Conservation (phyloP, 2,329 filamentous ascomycete genomes). For the Pseudocercospora macadamiae region DNA sequence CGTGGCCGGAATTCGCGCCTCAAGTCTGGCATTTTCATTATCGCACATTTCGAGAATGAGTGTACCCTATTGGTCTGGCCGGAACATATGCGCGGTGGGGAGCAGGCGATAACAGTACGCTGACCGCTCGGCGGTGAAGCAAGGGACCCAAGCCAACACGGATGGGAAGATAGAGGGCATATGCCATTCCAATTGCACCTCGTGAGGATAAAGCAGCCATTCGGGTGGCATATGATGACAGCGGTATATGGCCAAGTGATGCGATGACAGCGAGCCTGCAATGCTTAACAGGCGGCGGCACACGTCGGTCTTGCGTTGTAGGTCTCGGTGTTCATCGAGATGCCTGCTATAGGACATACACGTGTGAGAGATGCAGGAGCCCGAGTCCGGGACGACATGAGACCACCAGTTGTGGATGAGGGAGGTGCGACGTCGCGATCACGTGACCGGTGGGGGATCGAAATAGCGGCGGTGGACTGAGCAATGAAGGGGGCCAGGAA, state of each 20-base stretch:
- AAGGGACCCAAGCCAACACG: conserved; percentile 1
- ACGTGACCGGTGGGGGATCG: neutral
- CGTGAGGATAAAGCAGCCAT: neutral
- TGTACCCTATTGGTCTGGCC: conserved; percentile 29
- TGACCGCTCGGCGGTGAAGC: conserved; percentile 16
- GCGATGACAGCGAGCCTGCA: neutral
- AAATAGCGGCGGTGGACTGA: neutral
- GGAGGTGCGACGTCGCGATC: neutral
- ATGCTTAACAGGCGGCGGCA: neutral
- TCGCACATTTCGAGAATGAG: conserved; percentile 13
- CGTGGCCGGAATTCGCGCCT: conserved; percentile 28
- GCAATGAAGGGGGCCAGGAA: no score
- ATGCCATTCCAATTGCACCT: no score
- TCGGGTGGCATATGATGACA: neutral
- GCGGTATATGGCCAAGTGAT: neutral
- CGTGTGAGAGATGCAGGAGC: no score
- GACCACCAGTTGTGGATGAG: neutral
- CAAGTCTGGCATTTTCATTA: conserved; percentile 12
- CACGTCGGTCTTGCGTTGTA: no score
- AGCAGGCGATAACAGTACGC: conserved; percentile 12
- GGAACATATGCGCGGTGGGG: conserved; percentile 19
- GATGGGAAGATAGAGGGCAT: neutral
- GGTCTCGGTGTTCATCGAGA: no score
- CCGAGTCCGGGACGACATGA: neutral
- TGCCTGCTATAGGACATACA: no score